Conservation (phyloP, 2,329 filamentous ascomycete species). For the Fusarium solani-melongenae region DNA sequence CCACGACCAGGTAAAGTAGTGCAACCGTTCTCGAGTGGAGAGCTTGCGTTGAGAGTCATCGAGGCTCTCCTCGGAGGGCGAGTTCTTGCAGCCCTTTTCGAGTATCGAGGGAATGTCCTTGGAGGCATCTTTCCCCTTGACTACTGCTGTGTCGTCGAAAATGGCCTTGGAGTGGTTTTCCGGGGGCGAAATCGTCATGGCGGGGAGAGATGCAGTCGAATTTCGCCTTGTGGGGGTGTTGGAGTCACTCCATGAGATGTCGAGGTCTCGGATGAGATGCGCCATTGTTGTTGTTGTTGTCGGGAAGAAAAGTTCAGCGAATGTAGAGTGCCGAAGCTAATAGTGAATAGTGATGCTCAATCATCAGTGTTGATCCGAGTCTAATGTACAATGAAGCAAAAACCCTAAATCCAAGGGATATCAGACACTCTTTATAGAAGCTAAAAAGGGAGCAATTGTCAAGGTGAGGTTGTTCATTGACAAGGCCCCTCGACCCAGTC, state of each 20-base stretch:
- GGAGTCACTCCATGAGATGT: conserved; percentile 38
- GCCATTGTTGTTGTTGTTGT: background rate
- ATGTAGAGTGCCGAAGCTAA: background rate
- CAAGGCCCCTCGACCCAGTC: background rate
- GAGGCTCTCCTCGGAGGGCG: conserved; percentile 1
- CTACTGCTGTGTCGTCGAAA: conserved; percentile 7
- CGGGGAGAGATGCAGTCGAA: conserved; percentile 26
- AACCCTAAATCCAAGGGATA: background rate
- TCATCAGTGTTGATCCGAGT: background rate
- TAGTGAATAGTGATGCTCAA: conserved; percentile 12
- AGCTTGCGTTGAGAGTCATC: conserved; percentile 46
- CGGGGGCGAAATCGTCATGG: conserved; percentile 12
- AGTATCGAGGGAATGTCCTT: conserved; percentile 10
- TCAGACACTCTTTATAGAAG: conserved; percentile 21
- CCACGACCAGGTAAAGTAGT: conserved; percentile 78
- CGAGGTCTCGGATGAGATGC: conserved; percentile 23
- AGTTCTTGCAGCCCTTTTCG: conserved; percentile 16
- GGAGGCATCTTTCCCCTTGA: background rate
- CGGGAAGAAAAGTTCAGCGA: background rate
- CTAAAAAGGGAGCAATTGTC: background rate
- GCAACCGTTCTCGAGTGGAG: conserved; percentile 57
- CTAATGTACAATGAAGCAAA: background rate
- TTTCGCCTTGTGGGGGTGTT: conserved; percentile 42
- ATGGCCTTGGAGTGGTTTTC: conserved; percentile 20
- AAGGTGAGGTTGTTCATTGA: background rate